Conservation (phyloP, 768 basidiomycete genomes). For the Lentinula lateritia region DNA sequence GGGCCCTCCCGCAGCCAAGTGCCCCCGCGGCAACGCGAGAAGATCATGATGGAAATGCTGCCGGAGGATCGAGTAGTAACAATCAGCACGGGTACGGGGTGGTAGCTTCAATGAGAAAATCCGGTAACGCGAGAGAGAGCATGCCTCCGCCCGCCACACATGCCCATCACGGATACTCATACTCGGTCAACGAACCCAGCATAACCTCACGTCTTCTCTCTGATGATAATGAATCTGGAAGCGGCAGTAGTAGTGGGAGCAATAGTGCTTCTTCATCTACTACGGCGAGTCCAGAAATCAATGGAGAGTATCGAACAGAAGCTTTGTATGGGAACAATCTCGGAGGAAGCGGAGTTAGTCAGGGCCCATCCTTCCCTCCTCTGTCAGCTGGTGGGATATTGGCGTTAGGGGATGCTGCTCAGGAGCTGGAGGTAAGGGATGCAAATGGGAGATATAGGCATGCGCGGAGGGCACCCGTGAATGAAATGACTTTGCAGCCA, state of each 20-base stretch:
- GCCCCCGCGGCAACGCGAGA: constrained; percentile 5
- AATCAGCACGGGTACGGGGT: constrained; percentile 30
- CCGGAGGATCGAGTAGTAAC: not conserved
- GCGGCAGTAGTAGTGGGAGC: not conserved
- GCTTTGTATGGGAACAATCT: not conserved
- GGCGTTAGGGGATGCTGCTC: constrained; percentile 60
- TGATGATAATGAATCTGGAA: not conserved
- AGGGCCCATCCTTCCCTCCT: constrained; percentile 5
- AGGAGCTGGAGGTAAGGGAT: constrained; percentile 90
- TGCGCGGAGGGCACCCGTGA: constrained; percentile 80
- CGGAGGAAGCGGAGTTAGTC: not conserved
- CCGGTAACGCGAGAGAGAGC: constrained; percentile 69
- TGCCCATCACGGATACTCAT: constrained; percentile 20
- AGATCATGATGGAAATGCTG: not conserved
- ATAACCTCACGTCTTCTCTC: not conserved
- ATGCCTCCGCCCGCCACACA: constrained; percentile 43
- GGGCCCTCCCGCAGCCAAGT: constrained; percentile 12
- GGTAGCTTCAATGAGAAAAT: constrained; percentile 45
- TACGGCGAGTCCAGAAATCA: not conserved
- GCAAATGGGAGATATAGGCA: constrained; percentile 81
- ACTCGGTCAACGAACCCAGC: constrained; percentile 2
- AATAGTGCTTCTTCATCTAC: constrained; percentile 3
- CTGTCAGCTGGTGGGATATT: constrained; percentile 17
- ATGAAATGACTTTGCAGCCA: constrained; percentile 85
- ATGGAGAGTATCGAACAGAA: not conserved